Conservation (phyloP, 2,329 filamentous ascomycete species). For the Elsinoe perseae region DNA sequence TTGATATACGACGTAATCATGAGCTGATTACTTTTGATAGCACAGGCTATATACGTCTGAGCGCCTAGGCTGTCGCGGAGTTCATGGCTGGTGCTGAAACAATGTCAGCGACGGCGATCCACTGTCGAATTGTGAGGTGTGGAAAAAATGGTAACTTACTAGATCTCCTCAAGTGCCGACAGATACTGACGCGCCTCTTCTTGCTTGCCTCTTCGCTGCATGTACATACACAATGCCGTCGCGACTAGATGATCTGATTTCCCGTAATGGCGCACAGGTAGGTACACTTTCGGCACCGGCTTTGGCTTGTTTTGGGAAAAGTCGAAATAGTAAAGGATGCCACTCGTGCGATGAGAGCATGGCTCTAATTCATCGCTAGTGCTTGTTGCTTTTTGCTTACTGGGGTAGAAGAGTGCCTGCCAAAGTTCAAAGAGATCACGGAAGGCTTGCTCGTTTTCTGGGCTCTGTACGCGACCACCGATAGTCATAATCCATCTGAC, state of each 20-base stretch:
- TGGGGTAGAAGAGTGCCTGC: neutral
- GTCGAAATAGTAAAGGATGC: neutral
- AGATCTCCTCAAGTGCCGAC: neutral
- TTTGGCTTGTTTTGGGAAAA: neutral
- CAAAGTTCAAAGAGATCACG: neutral
- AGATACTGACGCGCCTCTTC: neutral
- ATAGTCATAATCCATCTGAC: neutral
- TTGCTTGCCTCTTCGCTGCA: neutral
- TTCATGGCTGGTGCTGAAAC: neutral
- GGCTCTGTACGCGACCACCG: neutral
- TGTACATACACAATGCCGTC: neutral
- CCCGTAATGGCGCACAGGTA: neutral
- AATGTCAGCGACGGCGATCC: neutral
- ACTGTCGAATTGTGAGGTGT: neutral
- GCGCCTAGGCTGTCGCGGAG: neutral
- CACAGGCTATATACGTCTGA: neutral
- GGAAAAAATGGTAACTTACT: neutral
- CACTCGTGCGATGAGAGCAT: neutral
- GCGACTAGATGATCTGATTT: neutral
- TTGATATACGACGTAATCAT: neutral
- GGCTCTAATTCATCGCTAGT: neutral
- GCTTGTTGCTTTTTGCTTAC: neutral
- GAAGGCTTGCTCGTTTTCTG: neutral
- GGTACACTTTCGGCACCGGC: neutral
- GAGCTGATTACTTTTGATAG: neutral